These are phyloP conservation scores for Candida cerambycidarum DNA, from an alignment of 805 yeast genomes.

Conservation along the genomic window DNA sequence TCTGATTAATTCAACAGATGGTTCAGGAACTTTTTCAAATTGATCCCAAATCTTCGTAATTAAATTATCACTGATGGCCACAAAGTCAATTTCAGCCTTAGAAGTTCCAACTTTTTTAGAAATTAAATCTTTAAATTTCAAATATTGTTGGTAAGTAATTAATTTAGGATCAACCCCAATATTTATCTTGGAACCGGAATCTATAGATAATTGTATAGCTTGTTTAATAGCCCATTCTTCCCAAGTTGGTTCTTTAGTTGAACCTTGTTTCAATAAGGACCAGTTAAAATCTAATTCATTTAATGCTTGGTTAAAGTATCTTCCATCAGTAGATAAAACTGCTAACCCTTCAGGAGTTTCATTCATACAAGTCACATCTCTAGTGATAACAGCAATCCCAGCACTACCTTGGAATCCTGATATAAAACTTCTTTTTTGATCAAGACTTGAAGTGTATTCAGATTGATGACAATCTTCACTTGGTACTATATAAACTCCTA, in stretches of 20 bases:
- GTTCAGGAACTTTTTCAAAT: constrained; percentile 61
- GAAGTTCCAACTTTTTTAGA: constrained; percentile 24
- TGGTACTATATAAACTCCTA: constrained; percentile 59
- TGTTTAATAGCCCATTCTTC: constrained; percentile 56
- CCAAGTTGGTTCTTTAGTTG: constrained; percentile 52
- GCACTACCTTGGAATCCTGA: constrained; percentile 63
- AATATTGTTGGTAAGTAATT: constrained; percentile 36
- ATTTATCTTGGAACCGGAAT: constrained; percentile 38
- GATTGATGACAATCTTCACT: constrained; percentile 65
- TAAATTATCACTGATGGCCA: constrained; percentile 57
- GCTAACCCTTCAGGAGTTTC: constrained; percentile 54
- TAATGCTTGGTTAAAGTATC: constrained; percentile 59
- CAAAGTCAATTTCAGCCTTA: constrained; percentile 40
- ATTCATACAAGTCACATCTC: constrained; percentile 53
- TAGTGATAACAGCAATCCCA: constrained; percentile 57
- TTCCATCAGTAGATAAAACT: constrained; percentile 58
- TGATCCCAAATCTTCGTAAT: constrained; percentile 72
- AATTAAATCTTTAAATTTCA: constrained; percentile 32
- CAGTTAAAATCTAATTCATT: constrained; percentile 62
- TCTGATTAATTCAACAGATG: constrained; percentile 50
- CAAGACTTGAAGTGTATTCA: constrained; percentile 55
- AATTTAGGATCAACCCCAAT: constrained; percentile 54
- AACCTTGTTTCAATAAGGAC: constrained; percentile 54
- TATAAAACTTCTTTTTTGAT: constrained; percentile 56
- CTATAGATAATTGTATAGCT: constrained; percentile 49